Base-by-base conservation (phyloP, 1,139 yeast genomes). In the Suhomyces bokatorum region DNA sequence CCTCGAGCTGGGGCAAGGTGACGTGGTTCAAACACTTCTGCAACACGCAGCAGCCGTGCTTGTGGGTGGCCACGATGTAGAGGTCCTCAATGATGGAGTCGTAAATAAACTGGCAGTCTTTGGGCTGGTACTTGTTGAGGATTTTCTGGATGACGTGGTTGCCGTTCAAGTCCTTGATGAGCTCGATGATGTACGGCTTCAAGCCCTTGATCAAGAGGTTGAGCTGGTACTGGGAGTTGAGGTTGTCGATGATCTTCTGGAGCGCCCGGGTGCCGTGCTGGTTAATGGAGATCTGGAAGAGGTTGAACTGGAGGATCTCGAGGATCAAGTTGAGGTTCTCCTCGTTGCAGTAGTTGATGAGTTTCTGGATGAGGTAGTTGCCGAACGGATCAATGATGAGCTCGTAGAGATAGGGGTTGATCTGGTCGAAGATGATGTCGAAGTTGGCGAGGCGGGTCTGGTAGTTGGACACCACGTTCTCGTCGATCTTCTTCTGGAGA, bases 201-300 rank as follows among this genome's bases (percentile, higher is more conserved):
- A 90, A 77, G 1, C 95, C 81, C 32, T 73, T 67, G 15, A 83
- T 80, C 43, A 67, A 63, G 41, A 74, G 59, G 24, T 56, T 56
- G 46, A 73, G 63, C 52, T 75, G 79, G 49, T 66, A 62, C 16
- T 63, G 56, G 46, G 60, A 68, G 37, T 58, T 61, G 52, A 74
- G 64, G 51, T 58, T 64, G 48, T 72, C 78, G 46, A 74, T 73
- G 45, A 74, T 51, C 54, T 70, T 73, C 50, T 74, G 79, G 46
- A 74, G 64, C 1, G 79, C 78, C 44, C 79, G 62, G 1, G 79
- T 74, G 7, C 79, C 79, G 48, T 74, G 79, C 39, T 62, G 67
- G 46, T 62, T 74, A 42, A 75, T 72, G 12, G 77, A 70, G 41
- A 75, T 73, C 54, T 72, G 77, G 49, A 71, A 74, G 46, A 74